Base-by-base conservation (phyloP, 1,284 basidiomycete species). In the Sanghuangporus baumii region DNA sequence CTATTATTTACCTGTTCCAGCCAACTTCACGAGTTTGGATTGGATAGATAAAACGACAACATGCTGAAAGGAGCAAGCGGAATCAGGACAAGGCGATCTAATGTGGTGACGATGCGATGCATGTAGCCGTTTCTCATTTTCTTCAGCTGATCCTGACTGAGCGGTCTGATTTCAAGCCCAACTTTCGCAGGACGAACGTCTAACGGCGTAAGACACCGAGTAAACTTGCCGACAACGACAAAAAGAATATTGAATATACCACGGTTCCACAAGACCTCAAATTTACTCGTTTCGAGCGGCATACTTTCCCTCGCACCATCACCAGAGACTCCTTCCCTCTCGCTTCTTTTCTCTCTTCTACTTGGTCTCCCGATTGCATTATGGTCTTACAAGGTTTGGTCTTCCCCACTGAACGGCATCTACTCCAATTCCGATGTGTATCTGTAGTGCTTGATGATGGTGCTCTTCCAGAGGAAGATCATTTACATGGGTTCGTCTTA, bases 381-480 rank as follows among this genome's bases (percentile, higher is more conserved):
- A 46, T 63, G 61, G 61, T 46, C 57, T 2, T 63, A 63, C 47
- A 63, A 63, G 56, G 61, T 63, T 20, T 37, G 36, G 37, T 12
- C 9, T 40, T 36, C 40, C n/a, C 8, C 9, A 38, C 26, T 18
- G 34, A 16, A 20, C 12, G 14, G 8, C 26, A 14, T 8, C 31
- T 6, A 38, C 3, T 26, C 6, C 18, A 12, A 23, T 23, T 23
- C 31, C 41, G 43, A 31, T 43, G 23, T 26, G 7, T 23, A 14
- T 37, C 26, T 37, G 34, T 36, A 83, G 81, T 81, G 79, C 65
- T 47, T 78, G 2, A 77, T 81, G 74, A 74, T 83, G 71, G 71
- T 81, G 7, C 8, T 80, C 0, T 81, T 83, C 59, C 81, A 82
- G 65, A 72, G 81, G 5, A 79, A 77, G 61, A 76, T 83, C 37